These are phyloP conservation scores for Daldinia vernicosa DNA, from an alignment of 495 filamentous ascomycete species.

Conservation along the genomic window DNA sequence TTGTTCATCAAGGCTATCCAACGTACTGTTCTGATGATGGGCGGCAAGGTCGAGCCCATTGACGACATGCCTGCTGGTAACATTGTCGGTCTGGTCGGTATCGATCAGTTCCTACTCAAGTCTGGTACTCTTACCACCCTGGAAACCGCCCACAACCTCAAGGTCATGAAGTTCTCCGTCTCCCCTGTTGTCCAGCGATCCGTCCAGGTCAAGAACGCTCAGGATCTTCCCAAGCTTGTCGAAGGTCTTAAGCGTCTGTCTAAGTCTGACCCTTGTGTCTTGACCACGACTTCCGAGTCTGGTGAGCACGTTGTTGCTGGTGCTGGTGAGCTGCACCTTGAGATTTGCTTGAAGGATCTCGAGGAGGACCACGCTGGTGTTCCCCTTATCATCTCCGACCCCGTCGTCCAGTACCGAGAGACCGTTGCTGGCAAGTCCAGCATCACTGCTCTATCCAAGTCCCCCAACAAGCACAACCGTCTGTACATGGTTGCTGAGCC, in stretches of 20 bases:
- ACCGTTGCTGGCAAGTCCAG: constrained; percentile 81
- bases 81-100: constrained; percentile 98
- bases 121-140: constrained; percentile 98
- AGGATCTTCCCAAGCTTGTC: constrained; percentile 99
- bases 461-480: constrained; percentile 99
- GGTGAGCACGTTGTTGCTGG: constrained; percentile 99
- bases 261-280: constrained; percentile 98
- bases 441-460: constrained; percentile 98
- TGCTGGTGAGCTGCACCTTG: constrained; percentile 98
- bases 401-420: constrained; percentile 98
- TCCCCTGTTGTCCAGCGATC: constrained; percentile 98
- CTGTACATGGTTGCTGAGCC: constrained; percentile 93
- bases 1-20: constrained; percentile 99
- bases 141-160: constrained; percentile 98
- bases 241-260: constrained; percentile 99
- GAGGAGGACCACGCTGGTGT: constrained; percentile 99
- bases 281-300: constrained; percentile 85
- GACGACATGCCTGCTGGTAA: constrained; percentile 99
- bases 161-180: constrained; percentile 99
- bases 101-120: constrained; percentile 99
- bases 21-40: constrained; percentile 99
- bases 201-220: constrained; percentile 99
- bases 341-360: constrained; percentile 99
- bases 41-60: constrained; percentile 98
- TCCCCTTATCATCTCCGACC: constrained; percentile 94